Evolutionary conservation across 352 stramenopile species (phyloP), one percentile per base, ranked within the genome.

Genomic region (Pythium aquatile): DNA sequence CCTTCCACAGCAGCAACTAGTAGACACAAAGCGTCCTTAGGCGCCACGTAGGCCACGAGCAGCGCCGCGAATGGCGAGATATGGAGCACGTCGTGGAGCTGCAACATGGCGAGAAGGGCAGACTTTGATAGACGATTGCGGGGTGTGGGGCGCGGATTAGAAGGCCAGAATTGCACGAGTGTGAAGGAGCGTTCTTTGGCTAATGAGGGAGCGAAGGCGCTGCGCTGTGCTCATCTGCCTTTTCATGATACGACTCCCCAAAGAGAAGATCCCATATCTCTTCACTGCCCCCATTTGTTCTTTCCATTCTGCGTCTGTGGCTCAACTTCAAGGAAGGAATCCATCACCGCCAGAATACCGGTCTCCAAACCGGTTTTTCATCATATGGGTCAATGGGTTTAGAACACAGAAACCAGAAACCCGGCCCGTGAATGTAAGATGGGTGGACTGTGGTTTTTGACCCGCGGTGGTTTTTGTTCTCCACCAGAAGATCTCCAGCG

Each of bases 401-500:
- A 6, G 4, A 9, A 11, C 5, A 13, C 37, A 42, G 13, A 42
- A 42, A 9, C 37, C 37, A 42, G 8, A 47, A 26, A 47, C 40
- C 40, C 40, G 40, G 40, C 40, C 40, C 40, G 40, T 47, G 40
- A 17, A 24, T 47, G 16, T 24, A 26, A 47, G 40, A 47, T 47
- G 40, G 40, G 40, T 47, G 40, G 40, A 47, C 40, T 47, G 40
- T 47, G 40, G 40, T 47, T 47, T 47, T 47, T 47, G 40, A 47
- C 24, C 40, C 9, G 1, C 9, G 8, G 58, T 65, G 58, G 48
- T 65, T 65, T 65, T 65, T 65, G 60, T 28, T 66, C 60, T 59
- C 60, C 49, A 66, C 60, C 60, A 66, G 60, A 66, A 66, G 60
- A 66, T 66, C 60, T 66, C 60, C 60, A 49, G 60, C 60, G 51